Evolutionary conservation across 1,284 basidiomycete species (phyloP).

Genomic region (Cryptococcus sp.): DNA sequence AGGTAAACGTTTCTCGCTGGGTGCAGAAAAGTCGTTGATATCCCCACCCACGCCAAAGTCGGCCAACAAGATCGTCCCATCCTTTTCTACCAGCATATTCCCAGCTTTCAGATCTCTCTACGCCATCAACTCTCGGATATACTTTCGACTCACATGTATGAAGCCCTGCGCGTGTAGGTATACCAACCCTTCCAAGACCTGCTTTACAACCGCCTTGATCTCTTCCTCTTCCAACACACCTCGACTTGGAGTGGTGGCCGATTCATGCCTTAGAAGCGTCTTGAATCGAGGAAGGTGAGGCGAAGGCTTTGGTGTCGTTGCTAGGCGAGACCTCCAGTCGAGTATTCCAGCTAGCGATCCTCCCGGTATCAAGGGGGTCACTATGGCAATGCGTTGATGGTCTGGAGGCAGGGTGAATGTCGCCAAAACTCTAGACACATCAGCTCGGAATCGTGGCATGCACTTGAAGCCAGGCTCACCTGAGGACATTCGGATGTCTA

Average conservation of each 20-base stretch:
- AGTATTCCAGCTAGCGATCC: slow-evolving; percentile 38
- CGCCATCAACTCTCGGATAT: slow-evolving; percentile 4
- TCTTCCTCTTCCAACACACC: slow-evolving; percentile 36
- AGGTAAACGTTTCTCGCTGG: slow-evolving; percentile 8
- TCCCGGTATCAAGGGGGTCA: slow-evolving; percentile 36
- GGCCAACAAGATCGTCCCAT: slow-evolving; percentile 74
- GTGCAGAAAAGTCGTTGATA: slow-evolving; percentile 23
- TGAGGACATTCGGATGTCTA: slow-evolving; percentile 38
- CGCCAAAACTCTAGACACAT: slow-evolving; percentile 27
- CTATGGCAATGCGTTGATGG: slow-evolving; percentile 34
- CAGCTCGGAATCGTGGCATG: not conserved
- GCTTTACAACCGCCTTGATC: slow-evolving; percentile 55
- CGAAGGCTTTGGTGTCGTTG: not conserved
- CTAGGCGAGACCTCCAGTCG: slow-evolving; percentile 27
- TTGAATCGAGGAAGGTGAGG: not conserved
- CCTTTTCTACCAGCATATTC: slow-evolving; percentile 79
- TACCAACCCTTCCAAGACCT: slow-evolving; percentile 75
- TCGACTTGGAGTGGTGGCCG: not conserved
- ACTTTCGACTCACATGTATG: slow-evolving; percentile 58
- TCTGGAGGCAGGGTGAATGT: slow-evolving; percentile 42
- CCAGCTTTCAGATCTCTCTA: slow-evolving; percentile 57
- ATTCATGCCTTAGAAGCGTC: slow-evolving; percentile 1
- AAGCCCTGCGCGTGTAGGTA: slow-evolving; percentile 86
- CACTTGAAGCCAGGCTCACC: slow-evolving; percentile 13
- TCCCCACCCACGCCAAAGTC: slow-evolving; percentile 76